Conservation (phyloP, 192 early-diverging fungal genomes). For the Linnemannia schmuckeri region DNA sequence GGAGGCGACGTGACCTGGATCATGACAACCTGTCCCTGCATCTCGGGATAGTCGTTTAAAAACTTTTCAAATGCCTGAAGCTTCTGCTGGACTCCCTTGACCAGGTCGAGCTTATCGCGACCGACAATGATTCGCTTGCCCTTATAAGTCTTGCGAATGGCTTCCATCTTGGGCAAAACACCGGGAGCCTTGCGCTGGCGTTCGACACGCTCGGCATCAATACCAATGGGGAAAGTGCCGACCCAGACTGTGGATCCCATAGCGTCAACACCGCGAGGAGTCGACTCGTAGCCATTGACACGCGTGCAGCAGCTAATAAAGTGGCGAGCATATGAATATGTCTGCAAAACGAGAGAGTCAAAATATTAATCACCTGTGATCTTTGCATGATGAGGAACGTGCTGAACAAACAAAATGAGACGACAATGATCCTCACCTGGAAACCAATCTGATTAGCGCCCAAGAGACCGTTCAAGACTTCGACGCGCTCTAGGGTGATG, state of each 20-base stretch:
- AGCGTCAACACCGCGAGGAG: conserved; percentile 92
- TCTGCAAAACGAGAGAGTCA: conserved; percentile 57
- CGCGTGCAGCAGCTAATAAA: conserved; percentile 95
- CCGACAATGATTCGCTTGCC: conserved; percentile 96
- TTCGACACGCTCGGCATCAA: conserved; percentile 85
- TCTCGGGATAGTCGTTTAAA: conserved; percentile 90
- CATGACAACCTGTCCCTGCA: conserved; percentile 84
- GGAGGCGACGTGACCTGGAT: conserved; percentile 97
- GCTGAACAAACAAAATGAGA: not conserved
- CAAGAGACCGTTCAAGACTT: conserved; percentile 89
- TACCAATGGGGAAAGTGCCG: conserved; percentile 97
- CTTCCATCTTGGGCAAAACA: conserved; percentile 84
- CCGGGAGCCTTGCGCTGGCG: conserved; percentile 68
- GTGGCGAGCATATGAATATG: conserved; percentile 94
- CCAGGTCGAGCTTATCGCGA: conserved; percentile 94
- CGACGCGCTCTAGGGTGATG: conserved; percentile 71
- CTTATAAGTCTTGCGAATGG: conserved; percentile 85
- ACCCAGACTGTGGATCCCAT: conserved; percentile 82
- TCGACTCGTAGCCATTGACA: conserved; percentile 92
- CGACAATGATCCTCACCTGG: conserved; percentile 66
- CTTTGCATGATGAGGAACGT: not conserved
- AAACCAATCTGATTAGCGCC: conserved; percentile 96
- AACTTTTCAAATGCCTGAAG: conserved; percentile 96
- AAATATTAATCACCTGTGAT: not conserved
- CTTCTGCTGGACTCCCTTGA: conserved; percentile 96